Evolutionary conservation across 2,329 filamentous ascomycete genomes (phyloP), one percentile per base, ranked within the genome.

Genomic region (Exophiala sp.): DNA sequence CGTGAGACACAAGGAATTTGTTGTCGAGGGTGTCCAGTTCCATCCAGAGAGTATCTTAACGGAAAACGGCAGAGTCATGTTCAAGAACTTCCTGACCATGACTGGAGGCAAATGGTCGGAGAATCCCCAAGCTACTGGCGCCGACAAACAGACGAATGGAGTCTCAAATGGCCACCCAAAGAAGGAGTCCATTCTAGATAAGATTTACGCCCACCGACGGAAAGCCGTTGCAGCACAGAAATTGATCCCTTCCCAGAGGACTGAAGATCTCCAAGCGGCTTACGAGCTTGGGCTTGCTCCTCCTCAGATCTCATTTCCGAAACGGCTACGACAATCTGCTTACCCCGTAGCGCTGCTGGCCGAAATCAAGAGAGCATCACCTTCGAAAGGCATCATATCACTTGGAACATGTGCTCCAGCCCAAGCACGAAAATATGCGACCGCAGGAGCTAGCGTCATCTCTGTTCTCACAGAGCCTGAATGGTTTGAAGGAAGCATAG

Each of bases 401-500:
- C 79, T 95, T 2, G 84, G 89, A 21, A 88, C 91, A 18, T 94
- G 88, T 64, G 94, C 94, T 8, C 91, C 94, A 20, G 84, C 86
- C 4, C 94, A 99, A 71, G 94, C 95, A 39, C 85, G 86, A 60
- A 90, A 87, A 62, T 99, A 99, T 70, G 94, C 95, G 8, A 80
- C 94, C 47, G 91, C 94, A 5, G 95, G 94, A 11, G 94, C 94
- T 44, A 97, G 92, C 68, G 90, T 95, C 36, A 99, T 99, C 62
- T 97, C 94, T 1, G 94, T 99, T n/a, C 81, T 99, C 43, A 99
- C 94, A 0, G 94, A 99, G 72, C 94, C 95, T 0, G 88, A 97
- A 67, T 99, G 94, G 94, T 99, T 99, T 78, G 97, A 96, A 74
- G 94, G 94, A 44, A 95, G 88, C 71, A 91, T 99, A 57, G 92